phyloP scores from a whole-genome alignment of 148 eudicot genomes.

The Chenopodium suecicum region DNA sequence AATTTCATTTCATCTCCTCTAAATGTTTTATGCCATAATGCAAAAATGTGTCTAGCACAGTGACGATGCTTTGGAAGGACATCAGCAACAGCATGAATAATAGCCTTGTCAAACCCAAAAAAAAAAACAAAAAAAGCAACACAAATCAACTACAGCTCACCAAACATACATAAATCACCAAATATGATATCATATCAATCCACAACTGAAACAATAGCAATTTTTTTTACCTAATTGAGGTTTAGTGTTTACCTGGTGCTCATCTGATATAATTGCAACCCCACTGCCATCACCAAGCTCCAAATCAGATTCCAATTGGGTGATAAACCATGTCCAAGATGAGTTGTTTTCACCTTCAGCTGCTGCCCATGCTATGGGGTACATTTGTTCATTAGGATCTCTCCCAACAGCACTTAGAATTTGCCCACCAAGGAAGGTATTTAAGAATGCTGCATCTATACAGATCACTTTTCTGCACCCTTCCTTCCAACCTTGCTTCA shows the following conservation, averaged over 20 bases:
- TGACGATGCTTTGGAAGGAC: background rate
- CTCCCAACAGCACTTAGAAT: background rate
- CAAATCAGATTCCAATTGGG: too few relatives aligned
- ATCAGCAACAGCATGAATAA: background rate
- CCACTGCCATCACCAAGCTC: background rate
- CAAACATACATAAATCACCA: too few relatives aligned
- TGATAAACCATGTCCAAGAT: conserved; percentile 2
- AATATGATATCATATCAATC: too few relatives aligned
- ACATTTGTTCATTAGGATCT: conserved; percentile 13
- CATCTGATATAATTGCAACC: too few relatives aligned
- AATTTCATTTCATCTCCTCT: background rate
- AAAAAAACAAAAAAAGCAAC: background rate
- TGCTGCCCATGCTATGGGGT: background rate
- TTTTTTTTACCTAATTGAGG: too few relatives aligned
- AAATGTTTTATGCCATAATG: background rate
- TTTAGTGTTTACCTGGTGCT: background rate
- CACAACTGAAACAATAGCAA: too few relatives aligned
- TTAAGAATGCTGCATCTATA: background rate
- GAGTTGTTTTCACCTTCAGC: conserved; percentile 1
- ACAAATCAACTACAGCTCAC: too few relatives aligned
- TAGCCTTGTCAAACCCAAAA: background rate
- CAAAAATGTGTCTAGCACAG: background rate
- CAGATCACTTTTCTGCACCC: background rate
- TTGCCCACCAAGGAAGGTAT: background rate
- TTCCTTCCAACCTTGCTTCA: background rate